Conservation (phyloP, 192 early-diverging fungal species). For the Podila clonocystis region DNA sequence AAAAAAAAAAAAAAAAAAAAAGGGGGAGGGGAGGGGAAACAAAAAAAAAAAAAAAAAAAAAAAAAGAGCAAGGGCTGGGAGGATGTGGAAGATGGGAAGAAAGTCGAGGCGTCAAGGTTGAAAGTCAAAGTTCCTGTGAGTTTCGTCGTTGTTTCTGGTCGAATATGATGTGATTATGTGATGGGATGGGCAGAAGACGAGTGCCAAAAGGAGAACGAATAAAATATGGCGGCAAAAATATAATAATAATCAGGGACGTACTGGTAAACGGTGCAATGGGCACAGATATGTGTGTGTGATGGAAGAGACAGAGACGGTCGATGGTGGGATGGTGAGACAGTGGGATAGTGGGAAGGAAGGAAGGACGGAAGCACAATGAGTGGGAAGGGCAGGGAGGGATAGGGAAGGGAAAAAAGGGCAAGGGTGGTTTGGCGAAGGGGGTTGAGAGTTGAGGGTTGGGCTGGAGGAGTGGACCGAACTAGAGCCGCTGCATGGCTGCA, state of each 20-base stretch:
- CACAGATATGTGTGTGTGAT: too few relatives aligned
- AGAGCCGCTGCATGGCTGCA: too few relatives aligned
- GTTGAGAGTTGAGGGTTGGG: not conserved
- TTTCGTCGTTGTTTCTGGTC: too few relatives aligned
- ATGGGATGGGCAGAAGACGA: too few relatives aligned
- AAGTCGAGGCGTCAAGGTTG: too few relatives aligned
- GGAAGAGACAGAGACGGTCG: not conserved
- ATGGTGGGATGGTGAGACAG: slow-evolving; percentile 1
- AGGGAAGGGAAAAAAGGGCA: slow-evolving; percentile 5
- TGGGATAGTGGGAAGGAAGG: not conserved
- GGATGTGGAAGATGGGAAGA: slow-evolving; percentile 7
- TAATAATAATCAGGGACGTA: not conserved
- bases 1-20: too few relatives aligned
- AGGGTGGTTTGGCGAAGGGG: slow-evolving; percentile 4
- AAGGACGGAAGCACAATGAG: not conserved
- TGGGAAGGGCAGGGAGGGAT: not conserved
- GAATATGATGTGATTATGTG: too few relatives aligned
- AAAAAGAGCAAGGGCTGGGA: not conserved
- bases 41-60: not conserved
- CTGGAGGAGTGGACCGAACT: not conserved
- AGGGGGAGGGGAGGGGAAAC: too few relatives aligned
- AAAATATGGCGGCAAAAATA: slow-evolving; percentile 24
- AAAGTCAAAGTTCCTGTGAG: too few relatives aligned
- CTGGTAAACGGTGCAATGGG: too few relatives aligned
- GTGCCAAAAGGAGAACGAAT: too few relatives aligned